phyloP scores from a whole-genome alignment of 495 filamentous ascomycete species.

The Penicillium psychrofluorescens region DNA sequence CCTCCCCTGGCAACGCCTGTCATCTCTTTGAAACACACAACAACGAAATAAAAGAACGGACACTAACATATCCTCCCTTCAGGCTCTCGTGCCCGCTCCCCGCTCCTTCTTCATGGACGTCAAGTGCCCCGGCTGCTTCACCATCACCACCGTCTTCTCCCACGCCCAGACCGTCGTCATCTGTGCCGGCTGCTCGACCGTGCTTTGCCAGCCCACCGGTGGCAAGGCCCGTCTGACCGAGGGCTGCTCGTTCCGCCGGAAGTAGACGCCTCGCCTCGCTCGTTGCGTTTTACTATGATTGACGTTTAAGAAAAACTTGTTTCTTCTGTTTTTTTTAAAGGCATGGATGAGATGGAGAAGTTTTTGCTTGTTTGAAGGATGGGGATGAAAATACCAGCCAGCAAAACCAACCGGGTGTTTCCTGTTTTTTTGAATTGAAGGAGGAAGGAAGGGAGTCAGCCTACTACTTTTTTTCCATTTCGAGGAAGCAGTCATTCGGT shows the following conservation, averaged over 20 bases:
- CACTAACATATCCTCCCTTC: slow-evolving; percentile 1
- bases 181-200: slow-evolving; percentile 95
- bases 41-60: slow-evolving; percentile 10
- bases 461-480: background rate
- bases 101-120: slow-evolving; percentile 99
- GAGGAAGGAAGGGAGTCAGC: too few relatives aligned
- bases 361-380: slow-evolving; percentile 6
- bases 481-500: background rate
- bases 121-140: slow-evolving; percentile 99
- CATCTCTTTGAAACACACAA: background rate
- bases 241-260: slow-evolving; percentile 98
- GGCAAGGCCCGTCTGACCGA: slow-evolving; percentile 96
- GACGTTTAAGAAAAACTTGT: slow-evolving; percentile 17
- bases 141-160: slow-evolving; percentile 99
- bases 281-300: too few relatives aligned
- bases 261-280: slow-evolving; percentile 59
- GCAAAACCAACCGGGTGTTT: slow-evolving; percentile 3
- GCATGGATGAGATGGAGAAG: slow-evolving; percentile 28
- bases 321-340: slow-evolving; percentile 26
- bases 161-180: slow-evolving; percentile 99
- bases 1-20: too few relatives aligned
- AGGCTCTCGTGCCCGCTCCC: slow-evolving; percentile 90
- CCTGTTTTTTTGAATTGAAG: slow-evolving; percentile 2
- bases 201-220: slow-evolving; percentile 97
- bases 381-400: slow-evolving; percentile 23